Conservation (phyloP, 805 yeast species). For the Schizosaccharomyces cryophilus region DNA sequence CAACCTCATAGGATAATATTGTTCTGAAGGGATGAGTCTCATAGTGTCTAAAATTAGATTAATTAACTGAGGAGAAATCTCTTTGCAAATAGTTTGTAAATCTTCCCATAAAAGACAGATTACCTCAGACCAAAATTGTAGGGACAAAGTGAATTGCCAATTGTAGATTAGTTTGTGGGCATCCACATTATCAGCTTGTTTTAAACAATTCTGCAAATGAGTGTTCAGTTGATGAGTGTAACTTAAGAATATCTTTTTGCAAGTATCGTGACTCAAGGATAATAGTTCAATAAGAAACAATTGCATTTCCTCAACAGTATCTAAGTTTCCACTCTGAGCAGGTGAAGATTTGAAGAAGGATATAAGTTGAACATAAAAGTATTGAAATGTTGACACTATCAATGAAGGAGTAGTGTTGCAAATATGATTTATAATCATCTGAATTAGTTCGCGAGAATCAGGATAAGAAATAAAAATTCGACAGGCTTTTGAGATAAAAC, state of each 20-base stretch:
- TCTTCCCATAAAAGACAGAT: constrained; percentile 5
- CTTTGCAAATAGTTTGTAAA: constrained; percentile 17
- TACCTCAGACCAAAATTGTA: constrained; percentile 68
- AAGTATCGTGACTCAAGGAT: not conserved
- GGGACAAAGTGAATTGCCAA: constrained; percentile 89
- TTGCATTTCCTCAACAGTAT: not conserved
- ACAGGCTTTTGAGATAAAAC: not conserved
- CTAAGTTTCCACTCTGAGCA: not conserved
- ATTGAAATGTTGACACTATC: not conserved
- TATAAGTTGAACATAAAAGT: not conserved
- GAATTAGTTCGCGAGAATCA: not conserved
- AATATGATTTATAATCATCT: not conserved
- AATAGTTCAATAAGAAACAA: not conserved
- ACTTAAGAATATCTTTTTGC: constrained; percentile 40
- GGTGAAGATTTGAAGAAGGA: not conserved
- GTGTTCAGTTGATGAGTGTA: constrained; percentile 80
- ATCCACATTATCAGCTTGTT: constrained; percentile 28
- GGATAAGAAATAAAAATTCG: not conserved
- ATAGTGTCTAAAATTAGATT: constrained; percentile 86
- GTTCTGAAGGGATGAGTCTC: constrained; percentile 75
- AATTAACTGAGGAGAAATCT: constrained; percentile 70
- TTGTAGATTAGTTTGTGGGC: constrained; percentile 74
- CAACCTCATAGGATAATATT: constrained; percentile 80
- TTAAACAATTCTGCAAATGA: constrained; percentile 61
- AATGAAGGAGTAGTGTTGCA: not conserved